A percentile compares a stretch with the other conserved stretches of the same genome.
These are phyloP conservation scores for Raphanus raphanistrum DNA, from an alignment of 345 rosid genomes.

Conservation along the genomic window DNA sequence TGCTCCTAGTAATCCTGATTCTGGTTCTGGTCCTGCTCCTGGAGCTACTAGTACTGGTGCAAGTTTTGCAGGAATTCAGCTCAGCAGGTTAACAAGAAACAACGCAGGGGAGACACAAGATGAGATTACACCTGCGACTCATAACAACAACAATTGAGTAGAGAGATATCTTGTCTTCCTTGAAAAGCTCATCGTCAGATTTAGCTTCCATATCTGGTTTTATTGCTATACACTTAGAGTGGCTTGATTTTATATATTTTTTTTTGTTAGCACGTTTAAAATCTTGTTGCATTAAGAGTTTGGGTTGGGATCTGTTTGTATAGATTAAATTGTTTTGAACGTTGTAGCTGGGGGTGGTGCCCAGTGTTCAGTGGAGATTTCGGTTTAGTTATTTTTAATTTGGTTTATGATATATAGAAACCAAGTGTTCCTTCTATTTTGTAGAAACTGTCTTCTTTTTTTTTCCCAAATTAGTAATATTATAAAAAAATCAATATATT, in stretches of 20 bases:
- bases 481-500: too few relatives aligned
- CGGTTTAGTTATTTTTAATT: not conserved
- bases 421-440: not conserved
- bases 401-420: not conserved
- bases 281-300: not conserved
- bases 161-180: not conserved
- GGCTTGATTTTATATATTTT: not conserved
- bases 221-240: slow-evolving; percentile 2
- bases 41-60: slow-evolving; percentile 1
- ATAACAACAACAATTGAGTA: slow-evolving; percentile 21
- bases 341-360: not conserved
- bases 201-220: slow-evolving; percentile 4
- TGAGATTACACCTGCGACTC: slow-evolving; percentile 40
- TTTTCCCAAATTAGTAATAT: too few relatives aligned
- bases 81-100: slow-evolving; percentile 25
- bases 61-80: slow-evolving; percentile 36
- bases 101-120: slow-evolving; percentile 26
- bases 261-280: not conserved
- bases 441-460: too few relatives aligned
- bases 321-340: slow-evolving; percentile 4
- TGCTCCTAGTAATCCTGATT: not conserved
- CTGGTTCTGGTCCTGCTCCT: slow-evolving; percentile 1
- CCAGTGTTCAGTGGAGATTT: not conserved
- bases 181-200: not conserved
- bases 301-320: not conserved